Base-by-base conservation (phyloP, 495 filamentous ascomycete genomes). In the Penicillium silybi region DNA sequence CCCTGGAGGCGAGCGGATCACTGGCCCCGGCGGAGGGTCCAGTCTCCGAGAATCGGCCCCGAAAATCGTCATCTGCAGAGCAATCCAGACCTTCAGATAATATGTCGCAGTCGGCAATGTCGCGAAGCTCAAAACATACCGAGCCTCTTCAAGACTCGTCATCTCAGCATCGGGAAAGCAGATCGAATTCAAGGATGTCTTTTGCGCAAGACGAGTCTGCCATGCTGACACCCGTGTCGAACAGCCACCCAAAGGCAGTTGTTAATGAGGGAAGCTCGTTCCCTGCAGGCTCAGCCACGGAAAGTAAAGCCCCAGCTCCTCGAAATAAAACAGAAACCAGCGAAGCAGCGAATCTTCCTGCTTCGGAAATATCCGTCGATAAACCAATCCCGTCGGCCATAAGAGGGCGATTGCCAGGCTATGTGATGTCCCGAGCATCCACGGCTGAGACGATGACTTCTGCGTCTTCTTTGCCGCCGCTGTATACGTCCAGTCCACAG, bases 291-390 rank as follows among this genome's bases (percentile, higher is more conserved):
- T 70, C 70, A 11, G 68, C 59, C 35, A 48, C 64, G 2, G 72
- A 75, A 38, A 71, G 69, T 23, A 78, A 75, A 18, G 68, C 75
- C 2, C 49, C 71, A 27, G 52, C 68, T 11, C 46, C 70, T 11
- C 65, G 65, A 29, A 70, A 63, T 13, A 48, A 67, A 7, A 55
- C 62, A 7, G 57, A 60, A 17, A 48, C 65, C 7, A 66, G 48
- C 37, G 64, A 65, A 19, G 50, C 59, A 2, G 47, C 62, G 19
- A 72, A 63, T 17, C 16, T 54, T 18, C 40, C 57, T 39, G 16
- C 48, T 32, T 51, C 64, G 3, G 37, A 48, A 17, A 61, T 51
- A 25, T 11, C 61, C 2, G 54, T 42, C 17, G 70, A 73, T 11
- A 62, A 64, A 41, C 41, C 61, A 3, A 53, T 42, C 2, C 32